Evolutionary conservation across 2,329 filamentous ascomycete species (phyloP), one percentile per base, ranked within the genome.

Genomic region (Penicillium rolfsii): DNA sequence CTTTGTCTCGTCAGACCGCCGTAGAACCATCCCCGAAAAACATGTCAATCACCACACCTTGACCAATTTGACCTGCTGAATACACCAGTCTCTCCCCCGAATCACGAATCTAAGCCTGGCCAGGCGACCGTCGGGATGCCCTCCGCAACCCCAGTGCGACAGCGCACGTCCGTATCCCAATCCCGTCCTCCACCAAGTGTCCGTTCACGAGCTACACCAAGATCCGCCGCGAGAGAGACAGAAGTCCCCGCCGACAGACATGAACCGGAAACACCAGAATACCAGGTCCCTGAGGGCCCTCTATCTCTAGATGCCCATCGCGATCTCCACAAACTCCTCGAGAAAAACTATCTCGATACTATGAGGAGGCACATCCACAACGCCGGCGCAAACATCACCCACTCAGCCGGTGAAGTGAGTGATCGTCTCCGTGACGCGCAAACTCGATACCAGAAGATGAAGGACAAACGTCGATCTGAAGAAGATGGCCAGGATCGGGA

Each of bases 331-430:
- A 63, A 73, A 0, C 72, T 89, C 4, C 70, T 79, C 6, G 71
- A 77, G 19, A 74, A 74, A 4, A 73, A 79, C 9, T 73, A 79
- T 19, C 70, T 83, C 8, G 67, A 71, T 1, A 76, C 78, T 19
- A 74, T 88, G 1, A 81, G 82, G 43, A 76, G 77, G 1, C 80
- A 85, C 46, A 73, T 86, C 26, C 73, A 76, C 24, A 71, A 79
- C 30, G 83, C 84, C 0, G 76, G 77, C 1, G 70, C 76, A 1
- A 74, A 76, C n/a, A 71, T 89, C 5, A 81, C 78, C 1, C 74
- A 79, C 5, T 76, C 79, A 1, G 85, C 83, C 0, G 82, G 77
- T 2, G 79, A 81, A n/a, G 78, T 85, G 40, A 87, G 88, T 59
- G 86, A 88, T 59, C 79, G 79, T 12, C 69, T 86, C 3, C 67